These are phyloP conservation scores for Brassica incana DNA, from an alignment of 345 rosid species.

Conservation along the genomic window DNA sequence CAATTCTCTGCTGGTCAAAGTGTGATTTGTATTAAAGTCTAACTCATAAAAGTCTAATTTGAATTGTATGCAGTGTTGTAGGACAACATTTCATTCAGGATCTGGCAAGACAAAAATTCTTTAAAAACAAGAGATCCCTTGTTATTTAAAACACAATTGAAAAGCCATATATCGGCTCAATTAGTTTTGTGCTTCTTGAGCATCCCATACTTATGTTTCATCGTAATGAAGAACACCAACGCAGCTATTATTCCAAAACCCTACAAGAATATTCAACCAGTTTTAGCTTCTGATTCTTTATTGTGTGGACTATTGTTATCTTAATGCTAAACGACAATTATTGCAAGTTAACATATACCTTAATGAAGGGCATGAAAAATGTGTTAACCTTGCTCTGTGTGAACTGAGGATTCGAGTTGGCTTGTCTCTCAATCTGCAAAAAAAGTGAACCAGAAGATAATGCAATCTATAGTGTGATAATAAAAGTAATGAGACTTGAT, in stretches of 20 bases:
- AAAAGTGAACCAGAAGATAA: background rate
- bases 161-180: background rate
- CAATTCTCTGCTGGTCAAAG: background rate
- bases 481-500: background rate
- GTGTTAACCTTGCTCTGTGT: slow-evolving; percentile 27
- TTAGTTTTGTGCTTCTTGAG: slow-evolving; percentile 13
- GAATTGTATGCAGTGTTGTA: background rate
- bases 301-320: background rate
- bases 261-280: background rate
- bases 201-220: slow-evolving; percentile 21
- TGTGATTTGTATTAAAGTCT: background rate
- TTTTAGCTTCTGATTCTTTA: background rate
- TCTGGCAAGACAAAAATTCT: background rate
- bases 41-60: background rate
- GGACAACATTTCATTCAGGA: background rate
- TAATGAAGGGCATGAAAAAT: slow-evolving; percentile 19
- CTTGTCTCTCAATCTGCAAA: slow-evolving; percentile 25
- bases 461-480: background rate
- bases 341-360: slow-evolving; percentile 9
- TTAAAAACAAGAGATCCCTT: background rate
- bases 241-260: slow-evolving; percentile 29
- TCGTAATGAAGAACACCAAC: slow-evolving; percentile 23
- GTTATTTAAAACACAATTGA: background rate
- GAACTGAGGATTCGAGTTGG: slow-evolving; percentile 27
- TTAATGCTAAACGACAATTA: background rate